Percentiles rank a stretch among this genome's conserved stretches.
Evolutionary conservation across 768 basidiomycete genomes (phyloP).

Genomic region (Calocera viscosa): DNA sequence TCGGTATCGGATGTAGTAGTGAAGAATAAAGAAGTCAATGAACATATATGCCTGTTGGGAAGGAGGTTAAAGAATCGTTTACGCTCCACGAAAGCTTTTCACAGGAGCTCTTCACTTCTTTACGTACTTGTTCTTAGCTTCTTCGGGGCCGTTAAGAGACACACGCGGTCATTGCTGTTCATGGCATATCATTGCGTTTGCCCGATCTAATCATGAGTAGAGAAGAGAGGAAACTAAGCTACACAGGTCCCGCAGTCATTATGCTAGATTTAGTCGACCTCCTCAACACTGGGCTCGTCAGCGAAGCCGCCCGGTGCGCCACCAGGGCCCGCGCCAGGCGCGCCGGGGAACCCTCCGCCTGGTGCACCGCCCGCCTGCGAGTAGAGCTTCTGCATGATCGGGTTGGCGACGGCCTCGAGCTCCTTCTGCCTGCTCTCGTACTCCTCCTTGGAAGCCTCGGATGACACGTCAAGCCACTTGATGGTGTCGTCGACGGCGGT

Average conservation of each 20-base stretch:
- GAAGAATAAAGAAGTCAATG: neutral
- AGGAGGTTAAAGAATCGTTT: too few species aligned
- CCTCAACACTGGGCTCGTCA: constrained; percentile 83
- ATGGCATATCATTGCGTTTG: constrained; percentile 7
- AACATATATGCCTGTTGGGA: neutral
- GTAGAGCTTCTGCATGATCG: constrained; percentile 65
- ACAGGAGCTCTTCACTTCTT: too few species aligned
- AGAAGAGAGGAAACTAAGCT: neutral
- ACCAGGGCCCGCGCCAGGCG: constrained; percentile 53
- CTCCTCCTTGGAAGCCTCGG: constrained; percentile 88
- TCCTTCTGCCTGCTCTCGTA: constrained; percentile 90
- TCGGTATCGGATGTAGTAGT: neutral
- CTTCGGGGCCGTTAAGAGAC: too few species aligned
- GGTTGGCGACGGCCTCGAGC: constrained; percentile 66
- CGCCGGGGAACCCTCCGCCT: constrained; percentile 53
- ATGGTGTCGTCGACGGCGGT: constrained; percentile 70
- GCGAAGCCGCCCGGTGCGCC: constrained; percentile 27
- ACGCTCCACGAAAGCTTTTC: too few species aligned
- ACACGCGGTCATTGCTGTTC: neutral
- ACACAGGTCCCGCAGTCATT: constrained; percentile 3
- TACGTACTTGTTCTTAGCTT: too few species aligned
- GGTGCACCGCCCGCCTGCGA: constrained; percentile 40
- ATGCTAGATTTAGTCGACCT: constrained; percentile 41
- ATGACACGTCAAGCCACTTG: constrained; percentile 71
- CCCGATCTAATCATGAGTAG: constrained; percentile 3